A percentile compares a stretch with the other conserved stretches of the same genome.
Evolutionary conservation across 257 asterid species (phyloP).

Genomic region (Cordia subcordata): DNA sequence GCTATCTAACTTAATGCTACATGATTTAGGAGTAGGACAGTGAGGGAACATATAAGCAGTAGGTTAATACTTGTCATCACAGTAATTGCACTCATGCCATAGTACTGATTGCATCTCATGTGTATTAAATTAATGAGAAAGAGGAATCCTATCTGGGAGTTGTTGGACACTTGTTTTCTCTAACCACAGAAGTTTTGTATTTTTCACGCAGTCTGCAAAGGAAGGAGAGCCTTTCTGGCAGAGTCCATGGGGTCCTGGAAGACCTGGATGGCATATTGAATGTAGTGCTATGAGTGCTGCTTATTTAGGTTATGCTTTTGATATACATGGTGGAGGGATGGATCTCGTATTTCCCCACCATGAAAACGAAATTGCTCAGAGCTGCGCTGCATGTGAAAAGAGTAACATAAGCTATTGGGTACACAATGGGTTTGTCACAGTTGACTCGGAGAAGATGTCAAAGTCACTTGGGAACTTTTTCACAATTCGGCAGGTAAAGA

Average conservation of each 20-base stretch:
- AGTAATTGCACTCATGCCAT: too few species aligned
- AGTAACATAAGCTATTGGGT: conserved; percentile 82
- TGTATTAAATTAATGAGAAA: too few species aligned
- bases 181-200: not conserved
- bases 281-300: conserved; percentile 99
- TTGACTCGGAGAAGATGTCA: conserved; percentile 93
- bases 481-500: conserved; percentile 81
- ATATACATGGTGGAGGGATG: conserved; percentile 99
- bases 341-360: conserved; percentile 97
- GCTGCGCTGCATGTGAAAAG: conserved; percentile 80
- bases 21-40: too few species aligned
- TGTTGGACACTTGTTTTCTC: not conserved
- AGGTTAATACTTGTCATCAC: too few species aligned
- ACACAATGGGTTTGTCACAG: conserved; percentile 93
- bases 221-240: conserved; percentile 96
- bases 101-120: too few species aligned
- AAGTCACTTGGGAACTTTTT: conserved; percentile 96
- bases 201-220: conserved; percentile 78
- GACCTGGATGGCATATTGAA: conserved; percentile 99
- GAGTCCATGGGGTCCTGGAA: conserved; percentile 99
- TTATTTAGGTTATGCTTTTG: conserved; percentile 77
- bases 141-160: not conserved
- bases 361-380: conserved; percentile 98
- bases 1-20: too few species aligned
- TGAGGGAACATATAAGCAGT: too few species aligned